Conservation (phyloP, 2,329 filamentous ascomycete genomes). For the Penicillium psychrosexuale region DNA sequence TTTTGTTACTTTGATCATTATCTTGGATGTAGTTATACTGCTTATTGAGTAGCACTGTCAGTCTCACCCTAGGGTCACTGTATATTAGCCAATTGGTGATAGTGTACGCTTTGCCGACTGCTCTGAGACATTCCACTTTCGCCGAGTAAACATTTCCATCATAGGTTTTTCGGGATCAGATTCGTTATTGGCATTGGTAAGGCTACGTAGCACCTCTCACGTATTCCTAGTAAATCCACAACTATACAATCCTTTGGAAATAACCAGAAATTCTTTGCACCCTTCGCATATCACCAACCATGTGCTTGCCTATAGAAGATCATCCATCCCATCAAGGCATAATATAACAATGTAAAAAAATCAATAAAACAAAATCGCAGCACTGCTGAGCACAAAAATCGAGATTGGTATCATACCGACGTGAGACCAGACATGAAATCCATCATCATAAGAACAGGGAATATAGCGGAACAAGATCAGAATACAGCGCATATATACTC, state of each 20-base stretch:
- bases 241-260: background rate
- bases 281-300: background rate
- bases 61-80: constrained; percentile 30
- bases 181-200: background rate
- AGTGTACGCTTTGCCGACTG: background rate
- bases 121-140: background rate
- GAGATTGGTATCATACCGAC: constrained; percentile 17
- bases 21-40: constrained; percentile 20
- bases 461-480: background rate
- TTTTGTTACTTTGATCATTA: constrained; percentile 13
- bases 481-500: background rate
- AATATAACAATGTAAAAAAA: constrained; percentile 6
- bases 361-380: background rate
- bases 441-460: constrained; percentile 13
- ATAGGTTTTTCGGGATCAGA: background rate
- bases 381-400: constrained; percentile 5
- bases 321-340: background rate
- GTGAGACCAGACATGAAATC: constrained; percentile 18
- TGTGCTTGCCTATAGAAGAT: background rate
- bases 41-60: constrained; percentile 9
- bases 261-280: background rate
- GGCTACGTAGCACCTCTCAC: background rate
- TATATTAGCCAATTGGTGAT: constrained; percentile 27
- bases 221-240: background rate
- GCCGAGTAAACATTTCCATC: background rate